Percentiles rank a stretch among this genome's conserved stretches.
Evolutionary conservation across 2,329 filamentous ascomycete species (phyloP).

Genomic region (Ophiobolus disseminans): DNA sequence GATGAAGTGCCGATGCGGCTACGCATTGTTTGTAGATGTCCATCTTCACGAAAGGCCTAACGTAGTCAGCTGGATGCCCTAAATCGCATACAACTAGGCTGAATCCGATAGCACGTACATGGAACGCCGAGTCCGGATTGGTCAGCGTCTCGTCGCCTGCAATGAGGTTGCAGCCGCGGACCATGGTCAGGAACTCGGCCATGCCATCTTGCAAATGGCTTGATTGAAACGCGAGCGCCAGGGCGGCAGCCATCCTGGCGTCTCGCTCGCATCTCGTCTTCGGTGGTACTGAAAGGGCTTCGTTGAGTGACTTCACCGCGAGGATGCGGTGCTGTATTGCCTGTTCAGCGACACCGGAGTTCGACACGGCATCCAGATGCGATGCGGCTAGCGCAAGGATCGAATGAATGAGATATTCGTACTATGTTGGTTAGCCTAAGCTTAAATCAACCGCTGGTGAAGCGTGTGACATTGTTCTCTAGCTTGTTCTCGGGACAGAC

Average conservation of each 20-base stretch:
- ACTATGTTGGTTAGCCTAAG: conserved; percentile 47
- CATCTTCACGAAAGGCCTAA: conserved; percentile 40
- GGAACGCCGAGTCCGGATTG: conserved; percentile 35
- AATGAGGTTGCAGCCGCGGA: conserved; percentile 47
- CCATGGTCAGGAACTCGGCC: conserved; percentile 47
- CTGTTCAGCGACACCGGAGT: conserved; percentile 60
- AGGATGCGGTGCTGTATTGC: conserved; percentile 71
- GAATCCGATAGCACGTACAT: no score
- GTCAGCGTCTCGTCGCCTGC: conserved; percentile 32
- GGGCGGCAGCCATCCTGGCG: conserved; percentile 46
- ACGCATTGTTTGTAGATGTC: conserved; percentile 42
- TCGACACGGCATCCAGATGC: conserved; percentile 62
- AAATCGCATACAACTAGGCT: no score
- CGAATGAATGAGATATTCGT: conserved; percentile 74
- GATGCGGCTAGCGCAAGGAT: conserved; percentile 73
- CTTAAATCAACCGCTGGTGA: neutral
- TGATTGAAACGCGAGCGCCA: conserved; percentile 49
- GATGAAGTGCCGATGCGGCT: conserved; percentile 29
- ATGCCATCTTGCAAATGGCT: conserved; percentile 48
- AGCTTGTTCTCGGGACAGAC: no score
- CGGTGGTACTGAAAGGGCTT: conserved; percentile 45
- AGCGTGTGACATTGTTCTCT: neutral
- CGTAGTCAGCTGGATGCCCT: conserved; percentile 1
- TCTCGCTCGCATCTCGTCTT: conserved; percentile 42
- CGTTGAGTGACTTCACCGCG: conserved; percentile 61